Base-by-base conservation (phyloP, 495 filamentous ascomycete genomes). In the Aspergillus ostianus region DNA sequence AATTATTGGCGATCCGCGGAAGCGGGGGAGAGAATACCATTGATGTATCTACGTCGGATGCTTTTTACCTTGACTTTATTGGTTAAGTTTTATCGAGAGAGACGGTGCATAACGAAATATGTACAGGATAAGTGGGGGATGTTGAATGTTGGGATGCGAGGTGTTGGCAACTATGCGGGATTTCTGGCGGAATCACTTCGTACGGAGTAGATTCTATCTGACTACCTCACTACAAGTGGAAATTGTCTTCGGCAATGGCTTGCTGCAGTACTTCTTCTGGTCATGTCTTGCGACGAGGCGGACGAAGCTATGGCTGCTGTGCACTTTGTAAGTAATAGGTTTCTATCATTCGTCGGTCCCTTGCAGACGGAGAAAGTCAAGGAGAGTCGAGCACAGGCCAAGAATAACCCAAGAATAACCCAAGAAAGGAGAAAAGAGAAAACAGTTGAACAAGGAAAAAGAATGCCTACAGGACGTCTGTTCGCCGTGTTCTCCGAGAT, bases 1-100 rank as follows among this genome's bases (percentile, higher is more conserved):
- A 81, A 80, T 62, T 80, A 80, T 64, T 27, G 65, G n/a, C 63
- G 77, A 30, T 55, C 80, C 51, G 58, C 23, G 67, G 60, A 76
- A 64, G 58, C 77, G 72, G 62, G 77, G 77, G 8, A 77, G 66
- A 56, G 65, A 63, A 46, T 77, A 72, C 63, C 64, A 83, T 73
- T 77, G 52, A 72, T 51, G 52, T 49, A 4, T n/a, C 36, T 2
- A 41, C 9, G 12, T 41, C 13, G 36, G 13, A 15, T 32, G 6
- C 36, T 41, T 41, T 41, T 15, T 41, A 13, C 2, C 13, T 41
- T 41, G 36, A 15, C 13, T 41, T 15, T 13, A 41, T 41, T 41
- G 36, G 36, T 12, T 41, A 15, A 12, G 10, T 41, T 41, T 41
- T 41, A 15, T 15, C 13, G 36, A 1, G 3, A 13, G 12, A 41